Evolutionary conservation across 164 flowering plant genomes (phyloP).

Genomic region (Piper longum): DNA sequence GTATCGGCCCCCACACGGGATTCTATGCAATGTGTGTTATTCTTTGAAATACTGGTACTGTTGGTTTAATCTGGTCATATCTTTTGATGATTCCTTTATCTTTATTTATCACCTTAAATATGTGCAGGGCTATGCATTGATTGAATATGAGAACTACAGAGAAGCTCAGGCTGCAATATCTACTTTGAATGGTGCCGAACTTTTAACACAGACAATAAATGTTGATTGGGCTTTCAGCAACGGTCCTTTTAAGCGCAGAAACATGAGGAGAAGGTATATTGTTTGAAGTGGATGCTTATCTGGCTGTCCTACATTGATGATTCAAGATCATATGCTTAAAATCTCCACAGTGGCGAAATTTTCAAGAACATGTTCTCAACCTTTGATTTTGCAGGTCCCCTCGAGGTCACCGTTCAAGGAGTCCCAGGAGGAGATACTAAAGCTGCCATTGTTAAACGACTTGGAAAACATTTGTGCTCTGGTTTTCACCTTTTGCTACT

Average conservation of each 20-base stretch:
- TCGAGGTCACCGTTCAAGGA: conserved; percentile 33
- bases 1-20: too few species aligned
- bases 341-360: not conserved
- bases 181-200: conserved; percentile 26
- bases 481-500: too few species aligned
- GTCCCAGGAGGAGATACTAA: conserved; percentile 29
- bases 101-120: not conserved
- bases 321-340: too few species aligned
- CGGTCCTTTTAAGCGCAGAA: conserved; percentile 34
- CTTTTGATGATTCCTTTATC: not conserved
- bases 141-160: conserved; percentile 29
- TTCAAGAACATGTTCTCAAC: not conserved
- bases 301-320: too few species aligned
- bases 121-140: conserved; percentile 37
- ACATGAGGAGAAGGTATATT: conserved; percentile 27
- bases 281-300: not conserved
- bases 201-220: conserved; percentile 24
- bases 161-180: conserved; percentile 45
- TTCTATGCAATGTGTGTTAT: too few species aligned
- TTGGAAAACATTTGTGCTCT: too few species aligned
- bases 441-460: not conserved
- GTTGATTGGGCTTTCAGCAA: conserved; percentile 57
- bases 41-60: too few species aligned
- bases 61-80: not conserved
- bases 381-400: conserved; percentile 23